Conservation (phyloP, 1,139 yeast species). For the Hyphopichia pseudoburtonii region DNA sequence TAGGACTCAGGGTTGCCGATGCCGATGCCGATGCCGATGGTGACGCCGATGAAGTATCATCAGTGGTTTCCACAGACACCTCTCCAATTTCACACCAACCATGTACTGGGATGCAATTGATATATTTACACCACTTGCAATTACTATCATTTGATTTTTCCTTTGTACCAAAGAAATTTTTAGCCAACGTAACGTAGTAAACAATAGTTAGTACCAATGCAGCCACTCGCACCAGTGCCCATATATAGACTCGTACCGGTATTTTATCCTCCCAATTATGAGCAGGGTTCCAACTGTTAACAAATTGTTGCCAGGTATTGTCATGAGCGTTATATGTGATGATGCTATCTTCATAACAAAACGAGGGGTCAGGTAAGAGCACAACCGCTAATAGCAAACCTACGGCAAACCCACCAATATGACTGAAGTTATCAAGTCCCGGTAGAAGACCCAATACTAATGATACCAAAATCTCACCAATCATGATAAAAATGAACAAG, state of each 20-base stretch:
- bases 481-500: slow-evolving; percentile 46
- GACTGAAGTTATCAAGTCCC: slow-evolving; percentile 75
- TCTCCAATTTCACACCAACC: slow-evolving; percentile 72
- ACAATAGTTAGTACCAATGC: slow-evolving; percentile 49
- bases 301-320: slow-evolving; percentile 41
- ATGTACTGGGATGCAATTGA: slow-evolving; percentile 69
- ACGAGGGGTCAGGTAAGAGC: slow-evolving; percentile 60
- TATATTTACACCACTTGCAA: slow-evolving; percentile 73
- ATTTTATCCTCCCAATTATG: slow-evolving; percentile 37
- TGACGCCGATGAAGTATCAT: background rate
- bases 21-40: background rate
- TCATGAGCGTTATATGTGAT: slow-evolving; percentile 38
- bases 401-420: slow-evolving; percentile 72
- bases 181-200: slow-evolving; percentile 50
- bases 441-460: slow-evolving; percentile 70
- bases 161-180: slow-evolving; percentile 50
- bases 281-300: slow-evolving; percentile 44
- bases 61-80: slow-evolving; percentile 27
- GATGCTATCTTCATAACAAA: slow-evolving; percentile 43
- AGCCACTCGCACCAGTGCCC: slow-evolving; percentile 51
- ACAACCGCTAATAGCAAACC: slow-evolving; percentile 56
- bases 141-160: slow-evolving; percentile 25
- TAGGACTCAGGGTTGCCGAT: background rate
- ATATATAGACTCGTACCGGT: slow-evolving; percentile 36
- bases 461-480: slow-evolving; percentile 59